A percentile compares a stretch with the other conserved stretches of the same genome.
These are phyloP conservation scores for Talaromyces sp. DNA, from an alignment of 2,329 filamentous ascomycete genomes.

Conservation along the genomic window DNA sequence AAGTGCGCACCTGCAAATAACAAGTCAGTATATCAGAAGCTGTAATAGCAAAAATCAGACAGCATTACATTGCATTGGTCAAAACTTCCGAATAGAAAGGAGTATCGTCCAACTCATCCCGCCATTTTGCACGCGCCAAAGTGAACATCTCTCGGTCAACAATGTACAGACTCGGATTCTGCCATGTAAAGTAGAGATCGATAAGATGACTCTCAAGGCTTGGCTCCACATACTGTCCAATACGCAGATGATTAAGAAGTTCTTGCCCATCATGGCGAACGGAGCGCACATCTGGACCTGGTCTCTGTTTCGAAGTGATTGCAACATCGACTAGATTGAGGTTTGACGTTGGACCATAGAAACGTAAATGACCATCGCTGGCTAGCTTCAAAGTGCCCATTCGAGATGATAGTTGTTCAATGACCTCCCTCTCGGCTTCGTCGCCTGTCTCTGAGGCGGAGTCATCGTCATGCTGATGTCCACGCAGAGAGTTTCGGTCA, in stretches of 20 bases:
- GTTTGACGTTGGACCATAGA: slow-evolving; percentile 46
- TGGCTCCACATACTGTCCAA: slow-evolving; percentile 40
- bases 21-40: neutral
- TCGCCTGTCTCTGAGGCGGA: slow-evolving; percentile 32
- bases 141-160: slow-evolving; percentile 44
- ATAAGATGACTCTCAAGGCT: slow-evolving; percentile 45
- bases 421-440: slow-evolving; percentile 40
- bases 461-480: slow-evolving; percentile 19
- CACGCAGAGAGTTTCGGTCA: neutral
- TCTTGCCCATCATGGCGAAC: slow-evolving; percentile 39
- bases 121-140: slow-evolving; percentile 34
- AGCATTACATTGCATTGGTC: slow-evolving; percentile 38
- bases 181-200: slow-evolving; percentile 48
- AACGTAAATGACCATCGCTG: slow-evolving; percentile 43
- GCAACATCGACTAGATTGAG: slow-evolving; percentile 40
- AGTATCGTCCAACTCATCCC: slow-evolving; percentile 37
- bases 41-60: neutral
- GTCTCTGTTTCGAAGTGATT: slow-evolving; percentile 33
- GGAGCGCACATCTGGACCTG: slow-evolving; percentile 37
- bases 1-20: slow-evolving; percentile 36
- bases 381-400: slow-evolving; percentile 45
- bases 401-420: slow-evolving; percentile 43
- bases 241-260: slow-evolving; percentile 41
- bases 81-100: slow-evolving; percentile 41
- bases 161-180: slow-evolving; percentile 46